Conservation (phyloP, 2,329 filamentous ascomycete species). For the Fusarium equiseti region DNA sequence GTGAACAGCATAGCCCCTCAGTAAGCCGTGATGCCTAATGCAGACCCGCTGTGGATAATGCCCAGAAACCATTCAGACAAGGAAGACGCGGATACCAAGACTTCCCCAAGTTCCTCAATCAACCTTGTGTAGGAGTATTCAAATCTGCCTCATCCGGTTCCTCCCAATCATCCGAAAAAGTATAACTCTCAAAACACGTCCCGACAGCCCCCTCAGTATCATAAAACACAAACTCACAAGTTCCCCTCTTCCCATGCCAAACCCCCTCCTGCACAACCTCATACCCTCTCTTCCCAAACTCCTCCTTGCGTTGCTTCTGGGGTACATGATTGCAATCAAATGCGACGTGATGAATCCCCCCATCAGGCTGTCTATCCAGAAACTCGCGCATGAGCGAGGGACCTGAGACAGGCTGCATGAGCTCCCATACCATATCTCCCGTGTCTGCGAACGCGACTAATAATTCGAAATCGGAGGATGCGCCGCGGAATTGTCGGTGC, state of each 20-base stretch:
- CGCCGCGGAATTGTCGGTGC: too few relatives aligned
- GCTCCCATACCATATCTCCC: not conserved
- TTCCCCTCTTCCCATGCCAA: conserved; percentile 7
- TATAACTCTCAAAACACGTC: conserved; percentile 7
- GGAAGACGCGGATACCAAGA: too few relatives aligned
- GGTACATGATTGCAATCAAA: conserved; percentile 3
- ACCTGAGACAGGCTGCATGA: conserved; percentile 5
- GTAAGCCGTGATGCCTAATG: not conserved
- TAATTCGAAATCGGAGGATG: not conserved
- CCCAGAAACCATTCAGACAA: not conserved
- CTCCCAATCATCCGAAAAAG: conserved; percentile 6
- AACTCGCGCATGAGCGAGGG: not conserved
- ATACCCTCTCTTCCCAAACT: not conserved
- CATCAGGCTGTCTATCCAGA: not conserved
- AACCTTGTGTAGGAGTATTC: too few relatives aligned
- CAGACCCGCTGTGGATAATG: not conserved
- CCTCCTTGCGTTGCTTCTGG: not conserved
- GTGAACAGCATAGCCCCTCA: conserved; percentile 15
- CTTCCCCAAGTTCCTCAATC: too few relatives aligned
- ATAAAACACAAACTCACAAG: conserved; percentile 6
- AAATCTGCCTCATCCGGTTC: not conserved
- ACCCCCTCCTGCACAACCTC: not conserved
- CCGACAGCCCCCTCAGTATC: conserved; percentile 1
- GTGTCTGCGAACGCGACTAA: not conserved
- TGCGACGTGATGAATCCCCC: not conserved